Evolutionary conservation across 352 stramenopile genomes (phyloP).

Genomic region (Phytopythium litorale): DNA sequence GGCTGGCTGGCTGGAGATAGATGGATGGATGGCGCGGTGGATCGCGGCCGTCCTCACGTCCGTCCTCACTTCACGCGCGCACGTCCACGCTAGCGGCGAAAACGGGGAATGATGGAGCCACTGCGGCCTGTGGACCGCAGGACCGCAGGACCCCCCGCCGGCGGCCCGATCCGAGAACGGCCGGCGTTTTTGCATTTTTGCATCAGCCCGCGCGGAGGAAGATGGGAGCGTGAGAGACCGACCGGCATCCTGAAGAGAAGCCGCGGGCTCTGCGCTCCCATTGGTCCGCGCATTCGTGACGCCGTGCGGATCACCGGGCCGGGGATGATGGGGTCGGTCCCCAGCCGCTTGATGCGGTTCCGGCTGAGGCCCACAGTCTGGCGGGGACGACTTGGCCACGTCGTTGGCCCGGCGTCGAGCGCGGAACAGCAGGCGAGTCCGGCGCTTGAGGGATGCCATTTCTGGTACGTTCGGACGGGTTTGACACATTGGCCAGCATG

Average conservation of each 20-base stretch:
- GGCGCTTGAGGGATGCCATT: too few species aligned
- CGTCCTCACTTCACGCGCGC: too few species aligned
- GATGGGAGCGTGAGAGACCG: neutral
- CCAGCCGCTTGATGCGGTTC: neutral
- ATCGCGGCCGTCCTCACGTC: neutral
- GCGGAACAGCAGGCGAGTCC: too few species aligned
- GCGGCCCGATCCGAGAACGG: neutral
- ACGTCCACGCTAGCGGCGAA: neutral
- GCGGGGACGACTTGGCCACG: too few species aligned
- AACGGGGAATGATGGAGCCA: conserved; percentile 1
- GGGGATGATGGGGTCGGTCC: neutral
- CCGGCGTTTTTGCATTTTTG: neutral
- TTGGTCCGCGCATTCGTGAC: neutral
- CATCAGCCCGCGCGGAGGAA: neutral
- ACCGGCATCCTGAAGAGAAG: neutral
- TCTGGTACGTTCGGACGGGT: too few species aligned
- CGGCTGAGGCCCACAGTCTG: too few species aligned
- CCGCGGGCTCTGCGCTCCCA: neutral
- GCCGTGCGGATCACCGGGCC: neutral
- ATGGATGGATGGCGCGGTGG: too few species aligned
- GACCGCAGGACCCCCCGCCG: too few species aligned
- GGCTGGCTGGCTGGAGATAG: too few species aligned
- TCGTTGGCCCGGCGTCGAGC: too few species aligned
- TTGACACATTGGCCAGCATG: too few species aligned
- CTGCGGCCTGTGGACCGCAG: neutral